Evolutionary conservation across 2,329 filamentous ascomycete genomes (phyloP).

Genomic region (Pezicula carpinea): DNA sequence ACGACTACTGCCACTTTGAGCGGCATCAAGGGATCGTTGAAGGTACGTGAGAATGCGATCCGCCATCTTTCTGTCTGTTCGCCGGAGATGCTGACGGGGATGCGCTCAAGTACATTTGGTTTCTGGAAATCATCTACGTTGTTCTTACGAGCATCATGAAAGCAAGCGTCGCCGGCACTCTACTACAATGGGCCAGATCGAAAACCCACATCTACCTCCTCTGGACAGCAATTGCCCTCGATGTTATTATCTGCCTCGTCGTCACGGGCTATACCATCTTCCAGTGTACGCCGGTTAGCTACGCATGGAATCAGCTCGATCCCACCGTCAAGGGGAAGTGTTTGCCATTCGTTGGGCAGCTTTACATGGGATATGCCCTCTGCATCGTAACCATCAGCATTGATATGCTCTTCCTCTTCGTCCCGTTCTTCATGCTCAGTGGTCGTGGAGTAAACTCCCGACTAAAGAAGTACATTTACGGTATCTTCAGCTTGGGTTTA

Average conservation of each 20-base stretch:
- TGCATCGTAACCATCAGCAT: slow-evolving; percentile 14
- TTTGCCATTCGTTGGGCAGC: slow-evolving; percentile 4
- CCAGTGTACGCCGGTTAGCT: slow-evolving; percentile 14
- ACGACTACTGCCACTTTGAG: slow-evolving; percentile 2
- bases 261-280: slow-evolving; percentile 13
- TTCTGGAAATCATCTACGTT: slow-evolving; percentile 19
- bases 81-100: neutral
- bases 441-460: slow-evolving; percentile 2
- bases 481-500: slow-evolving; percentile 13
- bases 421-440: slow-evolving; percentile 83
- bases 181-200: slow-evolving; percentile 12
- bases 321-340: slow-evolving; percentile 13
- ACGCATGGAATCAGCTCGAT: slow-evolving; percentile 13
- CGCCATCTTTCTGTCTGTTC: neutral
- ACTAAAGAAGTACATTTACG: slow-evolving; percentile 17
- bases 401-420: slow-evolving; percentile 56
- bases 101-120: slow-evolving; percentile 12
- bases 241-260: slow-evolving; percentile 9
- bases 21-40: neutral
- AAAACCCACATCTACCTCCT: slow-evolving; percentile 10
- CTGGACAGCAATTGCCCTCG: slow-evolving; percentile 12
- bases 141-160: slow-evolving; percentile 18
- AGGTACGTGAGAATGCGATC: slow-evolving; percentile 2
- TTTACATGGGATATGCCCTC: slow-evolving; percentile 16
- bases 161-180: slow-evolving; percentile 14